A percentile compares a stretch with the other conserved stretches of the same genome.
phyloP scores from a whole-genome alignment of 2,329 filamentous ascomycete species.

The Tolypocladium guangdongense region DNA sequence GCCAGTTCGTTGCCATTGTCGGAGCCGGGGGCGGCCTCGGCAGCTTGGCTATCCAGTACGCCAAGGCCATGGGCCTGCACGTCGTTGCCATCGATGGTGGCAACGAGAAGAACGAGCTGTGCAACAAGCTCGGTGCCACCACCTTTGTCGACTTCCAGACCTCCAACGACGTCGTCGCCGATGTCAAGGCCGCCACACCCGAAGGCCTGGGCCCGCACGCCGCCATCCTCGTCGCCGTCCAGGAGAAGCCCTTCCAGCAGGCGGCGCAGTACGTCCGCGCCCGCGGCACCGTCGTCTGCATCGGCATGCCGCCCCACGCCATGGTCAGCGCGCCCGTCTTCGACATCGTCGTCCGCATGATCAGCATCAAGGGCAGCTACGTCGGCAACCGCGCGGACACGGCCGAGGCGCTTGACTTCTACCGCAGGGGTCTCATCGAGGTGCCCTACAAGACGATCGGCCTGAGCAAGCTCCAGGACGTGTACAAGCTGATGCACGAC shows the following conservation, averaged over 20 bases:
- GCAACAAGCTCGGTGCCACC: conserved; percentile 56
- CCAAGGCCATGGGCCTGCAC: conserved; percentile 77
- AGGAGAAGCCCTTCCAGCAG: conserved; percentile 92
- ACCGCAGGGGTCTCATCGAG: conserved; percentile 70
- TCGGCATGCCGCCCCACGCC: conserved; percentile 75
- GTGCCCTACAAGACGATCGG: conserved; percentile 79
- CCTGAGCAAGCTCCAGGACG: conserved; percentile 64
- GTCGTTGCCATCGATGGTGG: conserved; percentile 76
- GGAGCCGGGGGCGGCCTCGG: conserved; percentile 80
- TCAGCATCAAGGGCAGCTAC: conserved; percentile 85
- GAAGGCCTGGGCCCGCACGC: conserved; percentile 81
- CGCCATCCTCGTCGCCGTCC: conserved; percentile 74
- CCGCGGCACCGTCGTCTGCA: conserved; percentile 73
- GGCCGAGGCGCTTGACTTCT: conserved; percentile 86
- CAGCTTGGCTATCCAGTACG: conserved; percentile 72
- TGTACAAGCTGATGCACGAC: conserved; percentile 66
- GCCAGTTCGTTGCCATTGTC: conserved; percentile 73
- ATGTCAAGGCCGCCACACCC: conserved; percentile 70
- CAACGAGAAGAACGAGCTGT: conserved; percentile 66
- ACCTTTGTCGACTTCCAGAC: conserved; percentile 72
- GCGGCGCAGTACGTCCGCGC: conserved; percentile 79
- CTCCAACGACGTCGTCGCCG: conserved; percentile 66
- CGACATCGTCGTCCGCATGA: conserved; percentile 79
- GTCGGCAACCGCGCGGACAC: conserved; percentile 87
- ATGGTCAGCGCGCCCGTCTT: conserved; percentile 79